Evolutionary conservation across 176 grass and related monocot genomes (phyloP).

Genomic region (Paspalum vaginatum): DNA sequence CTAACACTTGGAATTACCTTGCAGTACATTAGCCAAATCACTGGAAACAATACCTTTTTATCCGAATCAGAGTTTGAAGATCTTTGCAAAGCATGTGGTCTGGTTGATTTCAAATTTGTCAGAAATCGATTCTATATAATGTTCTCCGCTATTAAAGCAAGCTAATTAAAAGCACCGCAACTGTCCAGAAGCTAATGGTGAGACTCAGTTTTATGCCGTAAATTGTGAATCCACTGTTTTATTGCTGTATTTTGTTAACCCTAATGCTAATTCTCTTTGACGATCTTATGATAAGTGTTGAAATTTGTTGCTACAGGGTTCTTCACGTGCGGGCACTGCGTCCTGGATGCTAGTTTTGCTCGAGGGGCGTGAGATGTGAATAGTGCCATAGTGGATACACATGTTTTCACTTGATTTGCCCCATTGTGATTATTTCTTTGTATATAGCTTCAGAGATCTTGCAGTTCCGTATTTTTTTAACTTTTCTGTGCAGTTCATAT

Average conservation of each 20-base stretch:
- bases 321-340: background rate
- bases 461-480: background rate
- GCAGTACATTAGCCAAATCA: conserved; percentile 64
- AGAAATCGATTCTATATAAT: conserved; percentile 83
- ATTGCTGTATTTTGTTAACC: background rate
- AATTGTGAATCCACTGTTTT: background rate
- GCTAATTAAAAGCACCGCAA: conserved; percentile 1
- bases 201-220: background rate
- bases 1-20: conserved; percentile 31
- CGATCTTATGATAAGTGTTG: background rate
- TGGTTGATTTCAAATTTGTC: conserved; percentile 69
- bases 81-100: conserved; percentile 80
- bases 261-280: background rate
- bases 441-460: conserved; percentile 8
- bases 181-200: background rate
- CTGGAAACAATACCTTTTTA: conserved; percentile 68
- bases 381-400: background rate
- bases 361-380: conserved; percentile 5
- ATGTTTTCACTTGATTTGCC: background rate
- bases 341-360: background rate
- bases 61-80: conserved; percentile 80
- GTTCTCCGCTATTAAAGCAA: conserved; percentile 78
- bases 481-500: background rate
- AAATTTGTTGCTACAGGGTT: conserved; percentile 35
- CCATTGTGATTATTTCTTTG: conserved; percentile 2